phyloP scores from a whole-genome alignment of 495 filamentous ascomycete species.

The Penicillium samsonianum region DNA sequence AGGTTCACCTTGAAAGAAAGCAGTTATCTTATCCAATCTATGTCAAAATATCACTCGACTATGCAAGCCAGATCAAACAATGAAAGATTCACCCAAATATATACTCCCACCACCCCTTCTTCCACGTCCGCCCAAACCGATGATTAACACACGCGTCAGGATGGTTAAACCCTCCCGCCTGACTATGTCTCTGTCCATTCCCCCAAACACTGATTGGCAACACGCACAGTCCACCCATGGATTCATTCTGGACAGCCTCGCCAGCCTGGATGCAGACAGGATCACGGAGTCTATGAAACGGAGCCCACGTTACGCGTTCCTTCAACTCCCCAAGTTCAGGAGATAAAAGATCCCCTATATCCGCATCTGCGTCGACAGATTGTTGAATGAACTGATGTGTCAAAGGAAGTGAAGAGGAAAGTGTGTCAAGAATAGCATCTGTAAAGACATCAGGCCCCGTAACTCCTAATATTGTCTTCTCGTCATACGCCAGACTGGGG shows the following conservation, averaged over 20 bases:
- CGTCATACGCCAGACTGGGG: conserved; percentile 21
- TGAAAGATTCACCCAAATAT: conserved; percentile 22
- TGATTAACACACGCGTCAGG: conserved; percentile 44
- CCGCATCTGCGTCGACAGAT: conserved; percentile 33
- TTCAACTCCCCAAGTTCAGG: neutral
- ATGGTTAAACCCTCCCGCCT: conserved; percentile 33
- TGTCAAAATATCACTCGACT: neutral
- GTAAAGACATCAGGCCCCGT: conserved; percentile 47
- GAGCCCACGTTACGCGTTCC: conserved; percentile 45
- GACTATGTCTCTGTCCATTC: conserved; percentile 48
- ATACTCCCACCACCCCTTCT: conserved; percentile 40
- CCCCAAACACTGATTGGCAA: conserved; percentile 47
- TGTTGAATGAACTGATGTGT: conserved; percentile 30
- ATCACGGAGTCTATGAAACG: conserved; percentile 37
- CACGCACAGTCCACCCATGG: conserved; percentile 43
- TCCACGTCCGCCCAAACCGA: conserved; percentile 41
- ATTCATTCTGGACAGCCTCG: conserved; percentile 21
- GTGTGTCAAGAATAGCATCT: conserved; percentile 39
- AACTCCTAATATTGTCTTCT: conserved; percentile 36
- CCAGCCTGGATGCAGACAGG: conserved; percentile 37
- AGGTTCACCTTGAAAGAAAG: neutral
- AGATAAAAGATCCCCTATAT: conserved; percentile 28
- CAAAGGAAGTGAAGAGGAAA: conserved; percentile 37
- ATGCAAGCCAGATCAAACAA: neutral
- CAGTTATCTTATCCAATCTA: neutral